Percentiles rank a stretch among this genome's conserved stretches.
These are phyloP conservation scores for Pestalotiopsis sp. DNA, from an alignment of 2,329 filamentous ascomycete species.

Conservation along the genomic window DNA sequence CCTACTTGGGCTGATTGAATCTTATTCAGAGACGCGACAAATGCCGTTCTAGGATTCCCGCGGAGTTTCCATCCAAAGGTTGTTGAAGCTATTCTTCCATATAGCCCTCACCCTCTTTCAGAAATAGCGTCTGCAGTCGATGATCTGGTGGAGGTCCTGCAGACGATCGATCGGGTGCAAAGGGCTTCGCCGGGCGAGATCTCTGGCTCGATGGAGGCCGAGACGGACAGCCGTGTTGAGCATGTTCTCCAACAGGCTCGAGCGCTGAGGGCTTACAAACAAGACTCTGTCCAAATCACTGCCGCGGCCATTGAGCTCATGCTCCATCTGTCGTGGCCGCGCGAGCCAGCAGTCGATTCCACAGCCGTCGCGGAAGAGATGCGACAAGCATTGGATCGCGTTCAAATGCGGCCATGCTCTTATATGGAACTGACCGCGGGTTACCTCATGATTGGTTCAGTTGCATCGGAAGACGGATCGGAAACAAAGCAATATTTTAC, in stretches of 20 bases:
- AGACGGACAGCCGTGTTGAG: neutral
- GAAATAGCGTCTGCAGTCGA: neutral
- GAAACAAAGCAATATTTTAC: slow-evolving; percentile 24
- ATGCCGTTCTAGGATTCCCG: neutral
- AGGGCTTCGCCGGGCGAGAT: neutral
- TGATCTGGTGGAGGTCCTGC: neutral
- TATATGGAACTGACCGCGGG: slow-evolving; percentile 26
- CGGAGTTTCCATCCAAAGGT: neutral
- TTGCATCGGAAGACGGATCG: slow-evolving; percentile 20
- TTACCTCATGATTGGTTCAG: slow-evolving; percentile 23
- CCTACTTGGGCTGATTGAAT: neutral
- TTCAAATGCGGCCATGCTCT: slow-evolving; percentile 19
- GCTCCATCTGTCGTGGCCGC: slow-evolving; percentile 21
- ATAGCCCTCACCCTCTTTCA: neutral
- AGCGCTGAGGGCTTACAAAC: neutral
- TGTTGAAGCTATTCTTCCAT: neutral
- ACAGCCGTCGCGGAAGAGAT: slow-evolving; percentile 19
- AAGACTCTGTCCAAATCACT: slow-evolving; percentile 9
- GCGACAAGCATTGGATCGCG: slow-evolving; percentile 15
- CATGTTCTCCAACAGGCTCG: neutral
- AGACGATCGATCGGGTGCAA: neutral
- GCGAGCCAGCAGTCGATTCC: slow-evolving; percentile 9
- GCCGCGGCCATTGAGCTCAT: slow-evolving; percentile 21
- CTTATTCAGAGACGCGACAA: neutral
- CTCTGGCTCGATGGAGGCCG: neutral